Evolutionary conservation across 2,329 filamentous ascomycete species (phyloP), one percentile per base, ranked within the genome.

Genomic region (Venturia effusa): DNA sequence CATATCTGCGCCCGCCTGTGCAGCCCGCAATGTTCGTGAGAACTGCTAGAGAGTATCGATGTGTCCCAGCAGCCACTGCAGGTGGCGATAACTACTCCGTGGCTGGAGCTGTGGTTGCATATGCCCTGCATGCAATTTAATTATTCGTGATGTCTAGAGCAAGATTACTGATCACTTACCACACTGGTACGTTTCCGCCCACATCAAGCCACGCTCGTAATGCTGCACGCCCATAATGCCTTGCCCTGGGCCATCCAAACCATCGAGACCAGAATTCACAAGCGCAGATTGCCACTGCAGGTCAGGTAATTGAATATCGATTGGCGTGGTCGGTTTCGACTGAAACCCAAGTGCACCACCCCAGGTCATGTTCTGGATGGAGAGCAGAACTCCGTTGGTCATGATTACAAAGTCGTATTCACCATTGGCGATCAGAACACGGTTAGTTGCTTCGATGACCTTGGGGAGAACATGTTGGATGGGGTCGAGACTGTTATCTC

Each of bases 101-200:
- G 55, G 55, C 27, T 64, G 62, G 63, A 64, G 62, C 27, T 64
- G 63, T 1, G 63, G 63, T 39, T 64, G 63, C 62, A 60, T 64
- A 15, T 64, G 54, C 22, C 57, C 51, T 57, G 11, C 10, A 83
- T n/a, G n/a, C n/a, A 79, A 64, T 90, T 80, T 7, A n/a, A 24
- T 24, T 24, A 4, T 43, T 24, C 22, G 7, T 19, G 30, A 15
- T 61, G 4, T 24, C 32, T 19, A 24, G 13, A 24, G 17, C 39
- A 22, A 15, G 7, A 40, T 8, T 11, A 27, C n/a, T 17, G 22
- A 32, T 27, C 37, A 40, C 27, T 59, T 19, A 32, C 61, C 61
- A 30, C 22, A 39, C 19, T 64, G 54, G 32, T 34, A 64, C 17
- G 63, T 63, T 32, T 61, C 39, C 15, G 63, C 59, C 57, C 59